A percentile compares a stretch with the other conserved stretches of the same genome.
phyloP scores from a whole-genome alignment of 148 eudicot species.

The Dysphania ambrosioides region DNA sequence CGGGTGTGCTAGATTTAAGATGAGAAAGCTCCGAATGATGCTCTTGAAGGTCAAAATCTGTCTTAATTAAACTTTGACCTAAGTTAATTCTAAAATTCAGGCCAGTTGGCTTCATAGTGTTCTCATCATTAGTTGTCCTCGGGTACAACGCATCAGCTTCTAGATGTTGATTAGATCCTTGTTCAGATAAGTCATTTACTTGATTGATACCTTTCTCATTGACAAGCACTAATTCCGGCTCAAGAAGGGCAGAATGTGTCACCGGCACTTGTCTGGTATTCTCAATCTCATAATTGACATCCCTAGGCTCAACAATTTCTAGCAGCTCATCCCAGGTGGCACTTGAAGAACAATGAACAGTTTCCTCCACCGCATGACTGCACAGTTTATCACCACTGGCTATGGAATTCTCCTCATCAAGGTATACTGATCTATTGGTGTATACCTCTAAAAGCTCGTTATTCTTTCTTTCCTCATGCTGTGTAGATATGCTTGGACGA shows the following conservation, averaged over 20 bases:
- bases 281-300: conserved; percentile 27
- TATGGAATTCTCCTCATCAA: conserved; percentile 31
- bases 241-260: conserved; percentile 20
- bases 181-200: conserved; percentile 21
- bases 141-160: conserved; percentile 6
- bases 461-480: conserved; percentile 39
- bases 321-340: conserved; percentile 73
- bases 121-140: conserved; percentile 1
- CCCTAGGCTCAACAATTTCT: conserved; percentile 46
- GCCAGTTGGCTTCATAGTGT: conserved; percentile 1
- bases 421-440: conserved; percentile 31
- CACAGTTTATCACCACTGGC: conserved; percentile 29
- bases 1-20: conserved; percentile 22
- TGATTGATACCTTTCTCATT: conserved; percentile 25
- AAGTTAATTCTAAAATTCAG: conserved; percentile 30
- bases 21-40: conserved; percentile 23
- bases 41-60: conserved; percentile 28
- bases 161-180: conserved; percentile 19
- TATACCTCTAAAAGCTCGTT: conserved; percentile 31
- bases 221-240: conserved; percentile 21
- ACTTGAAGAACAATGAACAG: conserved; percentile 37
- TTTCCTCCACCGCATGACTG: conserved; percentile 36
- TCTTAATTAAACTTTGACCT: conserved; percentile 25
- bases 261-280: conserved; percentile 28
- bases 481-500: conserved; percentile 39